Evolutionary conservation across 768 basidiomycete species (phyloP).

Genomic region (Gymnopilus junonius): DNA sequence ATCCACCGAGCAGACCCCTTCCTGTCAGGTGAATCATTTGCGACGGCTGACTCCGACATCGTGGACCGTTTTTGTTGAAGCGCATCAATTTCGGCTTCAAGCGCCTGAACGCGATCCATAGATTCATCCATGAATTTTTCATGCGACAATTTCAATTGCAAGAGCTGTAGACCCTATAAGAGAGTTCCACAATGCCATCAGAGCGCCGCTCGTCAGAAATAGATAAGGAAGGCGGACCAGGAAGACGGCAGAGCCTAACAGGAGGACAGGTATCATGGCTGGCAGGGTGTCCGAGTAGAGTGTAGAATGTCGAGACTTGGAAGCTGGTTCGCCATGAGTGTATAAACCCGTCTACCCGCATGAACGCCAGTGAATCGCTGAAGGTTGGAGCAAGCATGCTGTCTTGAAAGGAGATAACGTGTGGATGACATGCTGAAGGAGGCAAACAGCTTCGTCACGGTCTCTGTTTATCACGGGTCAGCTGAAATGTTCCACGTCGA

Average conservation of each 20-base stretch:
- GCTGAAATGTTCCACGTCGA: conserved; percentile 5
- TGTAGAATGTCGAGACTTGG: conserved; percentile 56
- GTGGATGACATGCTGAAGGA: conserved; percentile 13
- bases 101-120: conserved; percentile 46
- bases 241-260: conserved; percentile 82
- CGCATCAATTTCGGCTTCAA: conserved; percentile 64
- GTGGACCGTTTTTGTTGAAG: conserved; percentile 36
- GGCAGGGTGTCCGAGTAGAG: conserved; percentile 76
- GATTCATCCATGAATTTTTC: conserved; percentile 75
- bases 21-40: not conserved
- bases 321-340: conserved; percentile 14
- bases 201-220: conserved; percentile 6
- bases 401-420: conserved; percentile 21
- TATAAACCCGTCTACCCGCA: conserved; percentile 11
- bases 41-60: not conserved
- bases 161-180: conserved; percentile 65
- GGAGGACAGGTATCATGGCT: conserved; percentile 76
- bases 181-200: not conserved
- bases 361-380: not conserved
- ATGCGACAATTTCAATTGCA: conserved; percentile 65
- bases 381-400: conserved; percentile 9
- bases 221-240: conserved; percentile 47
- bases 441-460: not conserved
- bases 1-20: conserved; percentile 12
- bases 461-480: conserved; percentile 6